Conservation (phyloP, 1,284 basidiomycete genomes). For the Leucoagaricus sp. region DNA sequence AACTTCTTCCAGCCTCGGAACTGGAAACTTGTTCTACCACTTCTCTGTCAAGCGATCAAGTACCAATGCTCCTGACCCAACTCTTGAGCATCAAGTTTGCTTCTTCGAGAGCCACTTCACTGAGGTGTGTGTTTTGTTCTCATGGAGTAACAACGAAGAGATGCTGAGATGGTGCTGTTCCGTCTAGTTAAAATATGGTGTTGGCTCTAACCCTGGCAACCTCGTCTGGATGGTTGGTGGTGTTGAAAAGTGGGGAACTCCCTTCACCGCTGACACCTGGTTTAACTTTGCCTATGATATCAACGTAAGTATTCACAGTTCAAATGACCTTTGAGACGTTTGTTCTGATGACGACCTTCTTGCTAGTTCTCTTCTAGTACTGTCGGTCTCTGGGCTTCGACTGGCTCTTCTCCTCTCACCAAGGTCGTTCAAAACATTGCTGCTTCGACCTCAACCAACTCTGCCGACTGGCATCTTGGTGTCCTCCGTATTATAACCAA, state of each 20-base stretch:
- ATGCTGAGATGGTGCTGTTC: neutral
- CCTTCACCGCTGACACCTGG: conserved; percentile 57
- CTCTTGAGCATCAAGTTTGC: conserved; percentile 56
- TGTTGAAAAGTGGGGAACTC: conserved; percentile 50
- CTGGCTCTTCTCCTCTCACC: conserved; percentile 46
- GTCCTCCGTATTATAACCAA: conserved; percentile 57
- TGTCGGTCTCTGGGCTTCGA: conserved; percentile 62
- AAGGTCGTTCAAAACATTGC: conserved; percentile 52
- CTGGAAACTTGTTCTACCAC: conserved; percentile 66
- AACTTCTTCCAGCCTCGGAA: conserved; percentile 55
- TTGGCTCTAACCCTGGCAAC: conserved; percentile 49
- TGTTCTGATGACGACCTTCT: neutral
- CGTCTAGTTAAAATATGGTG: conserved; percentile 55
- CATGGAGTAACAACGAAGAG: neutral
- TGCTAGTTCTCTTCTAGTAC: conserved; percentile 51
- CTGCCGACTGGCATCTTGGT: conserved; percentile 64
- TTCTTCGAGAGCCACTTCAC: conserved; percentile 74
- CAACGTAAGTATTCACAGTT: conserved; percentile 37
- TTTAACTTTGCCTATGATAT: conserved; percentile 69
- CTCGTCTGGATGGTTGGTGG: conserved; percentile 54
- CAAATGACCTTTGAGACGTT: neutral
- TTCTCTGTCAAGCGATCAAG: conserved; percentile 54
- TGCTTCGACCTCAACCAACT: conserved; percentile 58
- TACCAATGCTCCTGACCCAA: conserved; percentile 53
- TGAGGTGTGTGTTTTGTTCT: conserved; percentile 36